A percentile compares a stretch with the other conserved stretches of the same genome.
phyloP scores from a whole-genome alignment of 352 stramenopile species.

The Phytopythium vexans region DNA sequence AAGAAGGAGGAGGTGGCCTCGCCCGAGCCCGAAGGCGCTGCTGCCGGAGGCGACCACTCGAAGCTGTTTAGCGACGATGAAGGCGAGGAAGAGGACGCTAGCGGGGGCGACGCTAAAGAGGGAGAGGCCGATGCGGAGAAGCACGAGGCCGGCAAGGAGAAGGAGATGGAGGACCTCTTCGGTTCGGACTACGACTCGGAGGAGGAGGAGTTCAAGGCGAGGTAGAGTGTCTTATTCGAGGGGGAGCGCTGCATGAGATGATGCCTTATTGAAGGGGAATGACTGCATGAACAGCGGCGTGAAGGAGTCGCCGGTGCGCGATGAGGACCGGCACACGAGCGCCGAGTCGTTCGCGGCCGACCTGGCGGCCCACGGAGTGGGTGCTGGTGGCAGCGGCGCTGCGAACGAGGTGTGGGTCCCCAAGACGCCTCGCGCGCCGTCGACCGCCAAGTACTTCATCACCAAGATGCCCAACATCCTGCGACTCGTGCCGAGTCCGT shows the following conservation, averaged over 20 bases:
- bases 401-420: conserved; percentile 71
- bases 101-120: background rate
- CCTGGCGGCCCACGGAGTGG: conserved; percentile 8
- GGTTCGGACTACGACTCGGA: conserved; percentile 88
- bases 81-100: conserved; percentile 12
- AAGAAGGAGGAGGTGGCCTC: conserved; percentile 10
- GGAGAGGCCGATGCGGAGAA: conserved; percentile 13
- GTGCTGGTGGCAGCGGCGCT: conserved; percentile 25
- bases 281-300: conserved; percentile 47
- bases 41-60: conserved; percentile 22
- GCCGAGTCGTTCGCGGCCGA: conserved; percentile 47
- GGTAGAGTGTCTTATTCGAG: conserved; percentile 28
- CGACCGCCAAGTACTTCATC: conserved; percentile 62
- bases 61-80: conserved; percentile 78
- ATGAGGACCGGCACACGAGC: conserved; percentile 37
- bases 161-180: conserved; percentile 89
- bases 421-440: conserved; percentile 66
- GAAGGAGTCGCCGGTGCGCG: conserved; percentile 76
- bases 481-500: conserved; percentile 70
- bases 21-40: conserved; percentile 1
- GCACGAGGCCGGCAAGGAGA: conserved; percentile 53
- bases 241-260: background rate
- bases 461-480: conserved; percentile 87
- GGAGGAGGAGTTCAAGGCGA: conserved; percentile 87
- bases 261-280: conserved; percentile 1